Percentiles rank a stretch among this genome's conserved stretches.
Evolutionary conservation across 768 basidiomycete genomes (phyloP).

Genomic region (Rhizopogon rudus): DNA sequence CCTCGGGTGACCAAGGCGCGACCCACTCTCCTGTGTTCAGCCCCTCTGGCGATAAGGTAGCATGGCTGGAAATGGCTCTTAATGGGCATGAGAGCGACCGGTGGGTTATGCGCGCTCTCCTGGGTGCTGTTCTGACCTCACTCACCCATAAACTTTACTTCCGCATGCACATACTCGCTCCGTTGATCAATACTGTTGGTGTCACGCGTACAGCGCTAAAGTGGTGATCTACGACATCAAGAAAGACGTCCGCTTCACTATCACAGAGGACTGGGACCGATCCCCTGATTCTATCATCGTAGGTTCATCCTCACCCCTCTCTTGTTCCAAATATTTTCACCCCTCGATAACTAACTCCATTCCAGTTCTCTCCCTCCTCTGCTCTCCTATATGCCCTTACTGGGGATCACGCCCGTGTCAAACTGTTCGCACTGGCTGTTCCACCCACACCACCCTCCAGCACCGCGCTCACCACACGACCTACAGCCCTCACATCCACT

Average conservation of each 20-base stretch:
- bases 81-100: slow-evolving; percentile 91
- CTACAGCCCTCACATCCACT: slow-evolving; percentile 53
- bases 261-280: slow-evolving; percentile 85
- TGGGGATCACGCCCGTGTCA: slow-evolving; percentile 74
- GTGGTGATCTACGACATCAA: slow-evolving; percentile 75
- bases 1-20: slow-evolving; percentile 82
- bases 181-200: not conserved
- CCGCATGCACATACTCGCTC: not conserved
- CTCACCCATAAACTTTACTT: not conserved
- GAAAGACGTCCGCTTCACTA: slow-evolving; percentile 60
- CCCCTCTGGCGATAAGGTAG: slow-evolving; percentile 60
- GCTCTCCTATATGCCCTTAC: slow-evolving; percentile 66
- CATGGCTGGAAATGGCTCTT: slow-evolving; percentile 83
- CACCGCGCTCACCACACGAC: slow-evolving; percentile 40
- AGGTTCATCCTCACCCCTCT: not conserved
- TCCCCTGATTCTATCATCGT: slow-evolving; percentile 44
- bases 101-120: slow-evolving; percentile 24
- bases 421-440: slow-evolving; percentile 66
- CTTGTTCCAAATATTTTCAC: not conserved
- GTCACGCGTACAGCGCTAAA: slow-evolving; percentile 45
- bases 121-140: not conserved
- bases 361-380: slow-evolving; percentile 71
- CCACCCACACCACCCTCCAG: slow-evolving; percentile 56
- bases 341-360: not conserved
- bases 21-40: slow-evolving; percentile 70